phyloP scores from a whole-genome alignment of 768 basidiomycete genomes.

The Russula vinacea region DNA sequence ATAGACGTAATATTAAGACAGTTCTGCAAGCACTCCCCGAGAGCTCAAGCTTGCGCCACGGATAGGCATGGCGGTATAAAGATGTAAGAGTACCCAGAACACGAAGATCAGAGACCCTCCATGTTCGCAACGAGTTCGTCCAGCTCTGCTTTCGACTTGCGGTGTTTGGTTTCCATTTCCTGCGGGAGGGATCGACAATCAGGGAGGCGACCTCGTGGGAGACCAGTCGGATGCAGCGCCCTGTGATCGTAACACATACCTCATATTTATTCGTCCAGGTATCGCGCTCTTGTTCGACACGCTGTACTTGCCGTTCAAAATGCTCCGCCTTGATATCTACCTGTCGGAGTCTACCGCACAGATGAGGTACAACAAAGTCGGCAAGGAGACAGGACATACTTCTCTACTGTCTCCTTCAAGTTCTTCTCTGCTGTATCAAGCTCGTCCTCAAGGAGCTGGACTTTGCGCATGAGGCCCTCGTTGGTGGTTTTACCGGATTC shows the following conservation, averaged over 20 bases:
- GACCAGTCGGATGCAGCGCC: background rate
- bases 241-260: conserved; percentile 46
- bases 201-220: conserved; percentile 4
- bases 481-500: conserved; percentile 67
- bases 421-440: conserved; percentile 95
- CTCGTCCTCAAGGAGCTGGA: conserved; percentile 91
- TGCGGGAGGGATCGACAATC: conserved; percentile 36
- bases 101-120: conserved; percentile 41
- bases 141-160: conserved; percentile 71
- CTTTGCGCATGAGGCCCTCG: conserved; percentile 76
- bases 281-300: conserved; percentile 89
- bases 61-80: background rate
- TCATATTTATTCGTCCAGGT: conserved; percentile 93
- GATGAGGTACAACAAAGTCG: background rate
- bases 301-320: conserved; percentile 87
- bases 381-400: conserved; percentile 53
- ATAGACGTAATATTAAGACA: conserved; percentile 6
- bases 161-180: conserved; percentile 72
- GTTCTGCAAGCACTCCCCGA: background rate
- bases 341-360: conserved; percentile 69
- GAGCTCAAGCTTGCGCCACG: background rate
- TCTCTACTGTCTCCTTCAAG: conserved; percentile 93
- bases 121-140: conserved; percentile 77
- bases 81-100: background rate
- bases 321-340: conserved; percentile 99